Evolutionary conservation across 2,329 filamentous ascomycete species (phyloP).

Genomic region (Penicillium italicum): DNA sequence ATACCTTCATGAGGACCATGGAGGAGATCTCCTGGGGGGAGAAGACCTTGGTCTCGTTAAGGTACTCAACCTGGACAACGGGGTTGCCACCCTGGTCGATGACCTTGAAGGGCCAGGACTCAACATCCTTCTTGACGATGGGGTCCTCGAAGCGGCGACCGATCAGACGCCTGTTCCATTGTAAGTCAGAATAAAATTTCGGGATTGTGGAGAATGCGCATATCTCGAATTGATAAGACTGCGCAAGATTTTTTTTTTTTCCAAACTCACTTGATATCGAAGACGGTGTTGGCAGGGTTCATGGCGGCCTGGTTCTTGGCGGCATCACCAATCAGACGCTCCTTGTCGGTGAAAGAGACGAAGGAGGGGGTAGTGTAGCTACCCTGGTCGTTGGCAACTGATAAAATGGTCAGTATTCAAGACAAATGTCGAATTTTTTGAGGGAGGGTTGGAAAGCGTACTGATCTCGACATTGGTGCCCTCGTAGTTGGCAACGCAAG

Average conservation of each 20-base stretch:
- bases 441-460: slow-evolving; percentile 46
- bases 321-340: slow-evolving; percentile 98
- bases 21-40: slow-evolving; percentile 98
- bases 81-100: slow-evolving; percentile 84
- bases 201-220: background rate
- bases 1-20: slow-evolving; percentile 96
- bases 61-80: slow-evolving; percentile 91
- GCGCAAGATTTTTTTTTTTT: background rate
- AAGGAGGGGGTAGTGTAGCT: slow-evolving; percentile 98
- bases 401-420: slow-evolving; percentile 14
- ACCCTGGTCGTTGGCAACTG: slow-evolving; percentile 98
- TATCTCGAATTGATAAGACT: background rate
- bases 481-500: slow-evolving; percentile 99
- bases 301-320: slow-evolving; percentile 99
- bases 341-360: slow-evolving; percentile 97
- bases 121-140: slow-evolving; percentile 96
- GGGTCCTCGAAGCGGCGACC: slow-evolving; percentile 93
- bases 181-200: slow-evolving; percentile 7
- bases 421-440: background rate
- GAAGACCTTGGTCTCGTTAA: slow-evolving; percentile 92
- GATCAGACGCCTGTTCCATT: slow-evolving; percentile 75
- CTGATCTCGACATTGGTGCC: slow-evolving; percentile 99
- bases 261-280: slow-evolving; percentile 87
- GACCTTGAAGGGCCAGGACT: slow-evolving; percentile 99
- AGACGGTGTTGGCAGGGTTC: slow-evolving; percentile 98